Base-by-base conservation (phyloP, 2,329 filamentous ascomycete genomes). In the Cladosporium sp. region DNA sequence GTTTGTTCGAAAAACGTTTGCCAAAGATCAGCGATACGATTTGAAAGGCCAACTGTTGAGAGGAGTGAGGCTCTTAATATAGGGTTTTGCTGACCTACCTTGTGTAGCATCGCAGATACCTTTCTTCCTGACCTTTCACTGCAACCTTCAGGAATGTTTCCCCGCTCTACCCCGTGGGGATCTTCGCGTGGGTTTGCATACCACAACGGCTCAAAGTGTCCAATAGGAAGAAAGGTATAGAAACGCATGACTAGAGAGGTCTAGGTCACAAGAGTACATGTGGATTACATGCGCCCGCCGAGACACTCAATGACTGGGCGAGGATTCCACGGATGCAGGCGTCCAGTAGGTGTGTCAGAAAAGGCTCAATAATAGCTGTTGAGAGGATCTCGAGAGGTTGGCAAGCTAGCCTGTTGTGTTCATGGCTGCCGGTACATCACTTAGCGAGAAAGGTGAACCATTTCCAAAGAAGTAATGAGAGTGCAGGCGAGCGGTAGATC, bases 101-200 rank as follows among this genome's bases (percentile, higher is more conserved):
- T 27, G 5, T 27, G 13, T 13, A 24, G 13, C 15, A 36, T 48
- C 45, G 45, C 45, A 48, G 24, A 41, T 48, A 41, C 45, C 45
- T 48, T 48, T 48, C 45, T 48, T 48, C 45, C 45, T 36, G 27
- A 41, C 45, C 24, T 22, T 48, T 9, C 45, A 41, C 7, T 36
- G 39, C 45, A 20, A 22, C 18, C 7, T 5, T 32, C n/a, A n/a
- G 30, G 7, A 12, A 39, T 20, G 11, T 17, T 48, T 41, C 45
- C 37, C 45, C 45, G 45, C 45, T 41, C 27, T 27, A 48, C 45
- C 45, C 45, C 45, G 27, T 48, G 45, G 45, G 45, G 45, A 36
- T 36, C n/a, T 36, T 17, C 32, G 32, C 32, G 15, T 48, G 44
- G 27, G 18, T 24, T n/a, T 15, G 19, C 6, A 13, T 34, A 27